Evolutionary conservation across 805 yeast genomes (phyloP), one percentile per base, ranked within the genome.

Genomic region (Kuraishia piskuri): DNA sequence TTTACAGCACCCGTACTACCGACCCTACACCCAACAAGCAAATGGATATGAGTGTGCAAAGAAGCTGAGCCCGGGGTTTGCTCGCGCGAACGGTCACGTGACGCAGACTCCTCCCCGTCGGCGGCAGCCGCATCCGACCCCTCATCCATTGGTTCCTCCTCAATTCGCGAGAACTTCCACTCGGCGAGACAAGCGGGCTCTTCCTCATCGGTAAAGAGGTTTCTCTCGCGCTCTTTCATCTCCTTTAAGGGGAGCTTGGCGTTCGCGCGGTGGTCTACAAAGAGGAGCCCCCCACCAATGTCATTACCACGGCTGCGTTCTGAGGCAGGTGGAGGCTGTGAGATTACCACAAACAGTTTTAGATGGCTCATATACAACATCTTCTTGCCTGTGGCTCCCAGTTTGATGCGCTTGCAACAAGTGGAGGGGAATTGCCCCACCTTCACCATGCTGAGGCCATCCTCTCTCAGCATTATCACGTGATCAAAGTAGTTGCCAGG

Each of bases 21-120:
- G 1, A 58, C 52, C 10, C 51, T 50, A 53, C 74, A 71, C 1
- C 76, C 76, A 22, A 73, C 53, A 9, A 72, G 55, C 8, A 72
- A 31, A 47, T 66, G 68, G 47, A 59, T 54, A 48, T 61, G 66
- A 7, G 40, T 31, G 40, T 31, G 40, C n/a, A 31, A n/a, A 10
- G 40, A 12, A 54, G 58, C 51, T 63, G 40, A 25, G 31, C 31
- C 60, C 25, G 57, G 61, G 17, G 60, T 52, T 54, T 31, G 40
- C n/a, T 31, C 40, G 14, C 40, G 40, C 3, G 40, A 26, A 36
- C 37, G 44, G 22, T 40, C n/a, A 25, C 31, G 31, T 25, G 31
- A 25, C 31, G 6, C 9, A 25, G n/a, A n/a, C n/a, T n/a, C n/a
- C n/a, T n/a, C n/a, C n/a, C n/a, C n/a, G n/a, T n/a, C n/a, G 40